A percentile compares a stretch with the other conserved stretches of the same genome.
Conservation (phyloP, 1,139 yeast genomes). For the Hansenula lynferdii region DNA sequence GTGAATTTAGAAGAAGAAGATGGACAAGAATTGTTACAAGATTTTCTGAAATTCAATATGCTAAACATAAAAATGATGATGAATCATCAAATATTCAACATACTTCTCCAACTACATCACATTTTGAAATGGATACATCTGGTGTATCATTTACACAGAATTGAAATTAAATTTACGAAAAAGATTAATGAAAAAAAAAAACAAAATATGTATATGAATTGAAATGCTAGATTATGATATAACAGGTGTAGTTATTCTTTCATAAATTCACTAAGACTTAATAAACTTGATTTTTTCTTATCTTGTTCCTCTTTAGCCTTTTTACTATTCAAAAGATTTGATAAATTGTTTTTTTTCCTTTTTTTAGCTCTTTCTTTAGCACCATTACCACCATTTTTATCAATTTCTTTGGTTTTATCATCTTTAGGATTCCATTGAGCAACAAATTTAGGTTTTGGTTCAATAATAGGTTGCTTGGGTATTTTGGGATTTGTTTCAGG, state of each 20-base stretch:
- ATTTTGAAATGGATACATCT: not conserved
- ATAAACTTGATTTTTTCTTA: slow-evolving; percentile 27
- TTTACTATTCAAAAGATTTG: slow-evolving; percentile 37
- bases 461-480: slow-evolving; percentile 1
- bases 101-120: not conserved
- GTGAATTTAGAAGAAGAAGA: slow-evolving; percentile 45
- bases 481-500: slow-evolving; percentile 5
- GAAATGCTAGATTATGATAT: slow-evolving; percentile 1
- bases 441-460: slow-evolving; percentile 11
- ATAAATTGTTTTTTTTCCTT: slow-evolving; percentile 29
- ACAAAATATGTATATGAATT: not conserved
- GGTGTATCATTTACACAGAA: too few species aligned
- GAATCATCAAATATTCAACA: too few species aligned
- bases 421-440: slow-evolving; percentile 27
- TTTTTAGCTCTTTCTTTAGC: slow-evolving; percentile 33
- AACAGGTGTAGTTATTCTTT: slow-evolving; percentile 11
- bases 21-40: slow-evolving; percentile 42
- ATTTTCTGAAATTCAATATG: slow-evolving; percentile 3
- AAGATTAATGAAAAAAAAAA: not conserved
- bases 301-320: slow-evolving; percentile 34
- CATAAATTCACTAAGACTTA: slow-evolving; percentile 49
- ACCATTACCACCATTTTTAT: too few species aligned
- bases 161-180: too few species aligned
- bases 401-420: slow-evolving; percentile 32
- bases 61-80: not conserved